A percentile compares a stretch with the other conserved stretches of the same genome.
Conservation (phyloP, 768 basidiomycete genomes). For the Solioccasus polychromus region DNA sequence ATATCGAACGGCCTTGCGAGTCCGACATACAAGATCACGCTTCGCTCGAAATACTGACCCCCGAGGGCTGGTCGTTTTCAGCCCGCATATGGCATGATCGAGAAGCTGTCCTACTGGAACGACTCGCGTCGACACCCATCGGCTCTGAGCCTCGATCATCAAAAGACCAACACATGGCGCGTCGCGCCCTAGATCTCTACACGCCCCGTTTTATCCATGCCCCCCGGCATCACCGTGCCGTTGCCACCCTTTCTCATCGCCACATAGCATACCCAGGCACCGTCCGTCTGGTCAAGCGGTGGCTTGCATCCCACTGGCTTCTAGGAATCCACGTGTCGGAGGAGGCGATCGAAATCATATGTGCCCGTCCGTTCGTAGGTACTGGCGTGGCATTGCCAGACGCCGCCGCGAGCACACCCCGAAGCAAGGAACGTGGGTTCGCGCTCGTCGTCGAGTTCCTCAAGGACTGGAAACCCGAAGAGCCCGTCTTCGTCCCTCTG, state of each 20-base stretch:
- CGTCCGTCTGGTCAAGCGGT: constrained; percentile 85
- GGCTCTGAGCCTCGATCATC: constrained; percentile 8
- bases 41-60: constrained; percentile 71
- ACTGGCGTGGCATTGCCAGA: constrained; percentile 33
- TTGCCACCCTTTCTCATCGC: constrained; percentile 76
- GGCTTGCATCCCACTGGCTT: constrained; percentile 90
- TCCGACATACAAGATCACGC: constrained; percentile 67
- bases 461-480: constrained; percentile 81
- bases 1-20: constrained; percentile 48
- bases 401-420: constrained; percentile 50
- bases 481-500: constrained; percentile 71
- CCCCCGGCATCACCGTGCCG: constrained; percentile 82
- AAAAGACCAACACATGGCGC: constrained; percentile 52
- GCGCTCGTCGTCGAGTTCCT: constrained; percentile 69
- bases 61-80: constrained; percentile 85
- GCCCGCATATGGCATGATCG: constrained; percentile 85
- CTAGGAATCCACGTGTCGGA: constrained; percentile 67
- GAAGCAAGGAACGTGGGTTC: constrained; percentile 80
- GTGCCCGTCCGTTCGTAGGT: constrained; percentile 75
- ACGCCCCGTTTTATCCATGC: constrained; percentile 71
- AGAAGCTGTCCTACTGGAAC: constrained; percentile 75
- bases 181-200: constrained; percentile 58
- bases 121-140: constrained; percentile 42
- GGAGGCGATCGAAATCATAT: constrained; percentile 84
- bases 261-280: constrained; percentile 80